Percentiles rank a stretch among this genome's conserved stretches.
These are phyloP conservation scores for Aspergillus floridensis DNA, from an alignment of 2,329 filamentous ascomycete species.

Conservation along the genomic window DNA sequence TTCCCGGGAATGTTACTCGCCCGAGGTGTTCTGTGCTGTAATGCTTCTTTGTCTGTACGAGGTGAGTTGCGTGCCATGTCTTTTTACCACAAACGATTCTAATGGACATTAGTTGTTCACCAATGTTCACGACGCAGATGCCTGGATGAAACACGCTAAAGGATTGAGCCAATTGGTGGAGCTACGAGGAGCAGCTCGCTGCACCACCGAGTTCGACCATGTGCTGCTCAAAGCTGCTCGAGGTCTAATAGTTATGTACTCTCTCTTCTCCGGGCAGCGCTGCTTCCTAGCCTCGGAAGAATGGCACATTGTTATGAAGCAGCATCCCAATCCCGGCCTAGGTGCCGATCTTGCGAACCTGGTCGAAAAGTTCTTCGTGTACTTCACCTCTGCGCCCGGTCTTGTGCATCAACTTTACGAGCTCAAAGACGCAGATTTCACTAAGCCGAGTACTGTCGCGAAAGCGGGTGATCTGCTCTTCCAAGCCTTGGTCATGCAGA, in stretches of 20 bases:
- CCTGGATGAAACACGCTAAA: conserved; percentile 33
- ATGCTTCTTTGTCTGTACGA: conserved; percentile 32
- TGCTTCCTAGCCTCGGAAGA: conserved; percentile 25
- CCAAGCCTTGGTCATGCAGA: conserved; percentile 22
- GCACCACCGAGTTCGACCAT: conserved; percentile 22
- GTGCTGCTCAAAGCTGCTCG: conserved; percentile 26
- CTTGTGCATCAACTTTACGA: conserved; percentile 27
- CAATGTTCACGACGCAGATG: conserved; percentile 22
- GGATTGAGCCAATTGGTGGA: conserved; percentile 26
- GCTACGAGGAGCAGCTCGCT: conserved; percentile 23
- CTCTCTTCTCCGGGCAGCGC: conserved; percentile 27
- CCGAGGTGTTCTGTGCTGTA: conserved; percentile 29
- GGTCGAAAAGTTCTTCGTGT: conserved; percentile 28
- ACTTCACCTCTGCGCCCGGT: conserved; percentile 26
- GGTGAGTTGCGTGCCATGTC: conserved; percentile 13
- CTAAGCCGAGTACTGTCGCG: conserved; percentile 9
- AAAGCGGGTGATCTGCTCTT: conserved; percentile 17
- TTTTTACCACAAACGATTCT: neutral
- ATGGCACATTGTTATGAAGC: conserved; percentile 28
- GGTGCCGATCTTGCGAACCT: conserved; percentile 15
- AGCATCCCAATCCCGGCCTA: conserved; percentile 18
- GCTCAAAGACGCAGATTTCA: conserved; percentile 18
- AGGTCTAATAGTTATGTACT: conserved; percentile 31
- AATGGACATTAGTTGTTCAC: conserved; percentile 24
- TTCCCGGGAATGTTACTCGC: conserved; percentile 21